Evolutionary conservation across 805 yeast genomes (phyloP).

Genomic region (Debaryomyces hansenii): DNA sequence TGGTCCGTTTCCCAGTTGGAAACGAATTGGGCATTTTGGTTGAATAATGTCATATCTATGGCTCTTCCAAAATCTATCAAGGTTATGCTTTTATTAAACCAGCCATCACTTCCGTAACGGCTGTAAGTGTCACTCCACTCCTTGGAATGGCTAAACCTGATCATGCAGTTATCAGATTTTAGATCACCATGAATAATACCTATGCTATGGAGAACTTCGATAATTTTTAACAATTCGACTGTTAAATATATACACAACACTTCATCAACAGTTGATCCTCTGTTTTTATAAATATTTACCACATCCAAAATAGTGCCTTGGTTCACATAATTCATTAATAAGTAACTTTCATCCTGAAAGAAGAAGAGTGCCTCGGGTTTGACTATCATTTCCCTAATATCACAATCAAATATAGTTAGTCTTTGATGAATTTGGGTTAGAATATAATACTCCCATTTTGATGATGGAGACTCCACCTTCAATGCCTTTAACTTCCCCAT

Average conservation of each 20-base stretch:
- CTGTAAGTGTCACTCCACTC: conserved; percentile 22
- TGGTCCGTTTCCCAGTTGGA: conserved; percentile 62
- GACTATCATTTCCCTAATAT: conserved; percentile 42
- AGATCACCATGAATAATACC: conserved; percentile 83
- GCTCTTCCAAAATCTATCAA: conserved; percentile 83
- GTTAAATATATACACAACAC: conserved; percentile 60
- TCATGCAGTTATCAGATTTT: conserved; percentile 85
- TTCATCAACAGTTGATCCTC: conserved; percentile 51
- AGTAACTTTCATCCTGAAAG: conserved; percentile 67
- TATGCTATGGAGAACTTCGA: conserved; percentile 60
- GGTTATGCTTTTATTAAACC: conserved; percentile 55
- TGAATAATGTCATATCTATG: conserved; percentile 63
- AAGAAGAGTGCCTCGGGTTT: conserved; percentile 51
- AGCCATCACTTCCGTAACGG: conserved; percentile 38
- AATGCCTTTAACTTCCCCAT: conserved; percentile 60
- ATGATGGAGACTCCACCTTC: conserved; percentile 69
- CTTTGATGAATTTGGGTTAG: conserved; percentile 56
- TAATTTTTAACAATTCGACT: conserved; percentile 57
- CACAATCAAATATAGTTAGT: conserved; percentile 9
- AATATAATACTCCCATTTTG: conserved; percentile 81
- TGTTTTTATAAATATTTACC: conserved; percentile 47
- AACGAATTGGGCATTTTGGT: conserved; percentile 47
- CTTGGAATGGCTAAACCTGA: conserved; percentile 42
- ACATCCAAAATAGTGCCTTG: conserved; percentile 78
- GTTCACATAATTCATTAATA: conserved; percentile 59